These are phyloP conservation scores for Incumbomyces lentus DNA, from an alignment of 2,329 filamentous ascomycete genomes.

Conservation along the genomic window DNA sequence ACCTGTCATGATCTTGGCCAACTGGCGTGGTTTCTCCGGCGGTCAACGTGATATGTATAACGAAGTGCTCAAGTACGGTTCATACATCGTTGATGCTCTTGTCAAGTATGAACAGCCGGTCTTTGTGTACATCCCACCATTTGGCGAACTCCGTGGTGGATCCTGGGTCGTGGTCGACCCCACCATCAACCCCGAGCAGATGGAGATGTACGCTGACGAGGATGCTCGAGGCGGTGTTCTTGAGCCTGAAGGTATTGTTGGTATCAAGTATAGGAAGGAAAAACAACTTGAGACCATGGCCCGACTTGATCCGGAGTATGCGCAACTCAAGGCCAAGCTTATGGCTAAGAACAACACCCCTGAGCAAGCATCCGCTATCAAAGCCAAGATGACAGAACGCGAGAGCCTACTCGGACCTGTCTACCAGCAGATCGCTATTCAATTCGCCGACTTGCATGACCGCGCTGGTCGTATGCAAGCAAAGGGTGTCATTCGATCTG, in stretches of 20 bases:
- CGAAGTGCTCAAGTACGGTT: constrained; percentile 98
- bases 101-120: constrained; percentile 98
- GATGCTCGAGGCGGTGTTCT: constrained; percentile 93
- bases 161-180: constrained; percentile 99
- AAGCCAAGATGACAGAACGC: constrained; percentile 70
- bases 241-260: constrained; percentile 94
- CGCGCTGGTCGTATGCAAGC: constrained; percentile 96
- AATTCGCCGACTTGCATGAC: constrained; percentile 96
- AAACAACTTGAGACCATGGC: constrained; percentile 97
- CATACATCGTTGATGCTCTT: constrained; percentile 95
- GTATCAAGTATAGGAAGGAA: constrained; percentile 97
- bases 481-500: constrained; percentile 82
- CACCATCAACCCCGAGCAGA: constrained; percentile 88
- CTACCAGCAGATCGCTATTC: constrained; percentile 88
- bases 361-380: constrained; percentile 68
- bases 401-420: constrained; percentile 86
- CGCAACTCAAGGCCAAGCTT: constrained; percentile 69
- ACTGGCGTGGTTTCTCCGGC: constrained; percentile 99
- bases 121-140: constrained; percentile 97
- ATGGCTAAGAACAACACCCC: constrained; percentile 56
- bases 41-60: constrained; percentile 99
- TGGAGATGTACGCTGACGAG: constrained; percentile 99
- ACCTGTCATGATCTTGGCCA: constrained; percentile 96
- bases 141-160: constrained; percentile 92
- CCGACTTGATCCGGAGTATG: constrained; percentile 76